Conservation (phyloP, 441 rosid species). For the Pelargonium fulgidum region DNA sequence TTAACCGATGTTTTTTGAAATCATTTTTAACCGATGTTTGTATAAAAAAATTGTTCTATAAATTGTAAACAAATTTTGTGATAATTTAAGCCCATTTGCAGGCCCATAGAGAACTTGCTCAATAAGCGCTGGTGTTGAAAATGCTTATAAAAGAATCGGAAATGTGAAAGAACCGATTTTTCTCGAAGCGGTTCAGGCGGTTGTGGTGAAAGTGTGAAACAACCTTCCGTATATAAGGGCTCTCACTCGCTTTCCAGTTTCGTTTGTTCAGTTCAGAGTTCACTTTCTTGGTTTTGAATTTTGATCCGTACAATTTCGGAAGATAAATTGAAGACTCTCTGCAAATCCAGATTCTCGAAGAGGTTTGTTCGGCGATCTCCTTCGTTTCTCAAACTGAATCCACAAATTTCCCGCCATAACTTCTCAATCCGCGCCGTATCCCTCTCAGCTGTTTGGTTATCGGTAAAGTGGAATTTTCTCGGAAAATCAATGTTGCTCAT, state of each 20-base stretch:
- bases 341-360: conserved; percentile 38
- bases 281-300: not conserved
- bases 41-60: no score
- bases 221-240: not conserved
- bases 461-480: not conserved
- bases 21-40: no score
- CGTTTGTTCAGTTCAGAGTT: not conserved
- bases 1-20: no score
- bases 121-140: no score
- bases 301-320: not conserved
- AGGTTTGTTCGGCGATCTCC: conserved; percentile 37
- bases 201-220: no score
- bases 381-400: conserved; percentile 57
- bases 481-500: not conserved
- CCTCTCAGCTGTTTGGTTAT: not conserved
- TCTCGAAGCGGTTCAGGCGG: no score
- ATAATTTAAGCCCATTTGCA: no score
- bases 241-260: not conserved
- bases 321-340: conserved; percentile 26
- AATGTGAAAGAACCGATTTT: no score
- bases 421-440: not conserved
- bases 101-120: no score
- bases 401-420: conserved; percentile 56
- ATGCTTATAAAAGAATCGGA: no score
- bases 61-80: no score